phyloP scores from a whole-genome alignment of 2,329 filamentous ascomycete genomes.

The Stachybotrys chartarum region DNA sequence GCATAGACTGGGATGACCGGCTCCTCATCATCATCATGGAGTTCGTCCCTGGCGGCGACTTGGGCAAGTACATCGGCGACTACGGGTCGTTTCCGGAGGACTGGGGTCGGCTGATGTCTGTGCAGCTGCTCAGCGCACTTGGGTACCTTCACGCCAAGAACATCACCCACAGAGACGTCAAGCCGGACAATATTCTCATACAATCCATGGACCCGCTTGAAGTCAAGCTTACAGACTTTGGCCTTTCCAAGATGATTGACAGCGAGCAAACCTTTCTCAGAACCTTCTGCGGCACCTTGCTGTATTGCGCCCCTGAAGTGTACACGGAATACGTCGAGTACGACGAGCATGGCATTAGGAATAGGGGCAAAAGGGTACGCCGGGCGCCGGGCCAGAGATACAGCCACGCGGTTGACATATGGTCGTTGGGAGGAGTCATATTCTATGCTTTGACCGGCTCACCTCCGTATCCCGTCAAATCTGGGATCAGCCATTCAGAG shows the following conservation, averaged over 20 bases:
- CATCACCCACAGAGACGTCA: constrained; percentile 97
- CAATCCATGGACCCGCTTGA: constrained; percentile 62
- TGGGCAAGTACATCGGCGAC: constrained; percentile 64
- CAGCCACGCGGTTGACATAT: constrained; percentile 87
- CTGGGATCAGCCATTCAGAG: constrained; percentile 68
- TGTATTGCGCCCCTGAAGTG: constrained; percentile 96
- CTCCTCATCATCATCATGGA: constrained; percentile 98
- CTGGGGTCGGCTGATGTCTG: constrained; percentile 63
- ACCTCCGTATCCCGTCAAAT: constrained; percentile 75
- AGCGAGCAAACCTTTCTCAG: constrained; percentile 87
- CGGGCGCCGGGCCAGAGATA: constrained; percentile 61
- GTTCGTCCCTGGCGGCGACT: constrained; percentile 73
- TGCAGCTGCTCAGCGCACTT: constrained; percentile 73
- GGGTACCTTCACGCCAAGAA: constrained; percentile 79
- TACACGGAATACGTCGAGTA: constrained; percentile 68
- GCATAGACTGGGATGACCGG: constrained; percentile 72
- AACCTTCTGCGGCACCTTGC: constrained; percentile 90
- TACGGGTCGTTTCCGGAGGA: constrained; percentile 58
- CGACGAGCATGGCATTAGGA: constrained; percentile 62
- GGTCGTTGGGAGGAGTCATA: constrained; percentile 89
- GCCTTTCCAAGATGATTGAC: constrained; percentile 87
- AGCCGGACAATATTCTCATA: constrained; percentile 95
- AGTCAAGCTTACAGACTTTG: constrained; percentile 94
- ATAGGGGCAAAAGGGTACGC: constrained; percentile 55
- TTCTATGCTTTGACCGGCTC: constrained; percentile 76